A percentile compares a stretch with the other conserved stretches of the same genome.
Evolutionary conservation across 345 rosid genomes (phyloP).

Genomic region (Toxicodendron radicans): DNA sequence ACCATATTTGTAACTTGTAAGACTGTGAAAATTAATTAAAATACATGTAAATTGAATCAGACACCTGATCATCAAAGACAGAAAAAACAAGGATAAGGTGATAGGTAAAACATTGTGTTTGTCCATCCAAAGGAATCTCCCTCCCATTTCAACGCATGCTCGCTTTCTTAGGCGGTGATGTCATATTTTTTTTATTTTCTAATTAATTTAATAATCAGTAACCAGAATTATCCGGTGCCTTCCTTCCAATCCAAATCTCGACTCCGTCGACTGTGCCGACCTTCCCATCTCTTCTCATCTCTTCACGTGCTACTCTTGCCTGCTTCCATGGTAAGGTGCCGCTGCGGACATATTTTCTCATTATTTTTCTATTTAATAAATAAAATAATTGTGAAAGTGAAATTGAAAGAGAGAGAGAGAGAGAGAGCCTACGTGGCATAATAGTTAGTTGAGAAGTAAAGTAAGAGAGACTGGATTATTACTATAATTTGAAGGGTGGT

Average conservation of each 20-base stretch:
- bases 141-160: conserved; percentile 21
- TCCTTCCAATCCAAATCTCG: conserved; percentile 20
- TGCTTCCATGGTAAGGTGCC: conserved; percentile 27
- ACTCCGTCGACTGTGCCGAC: conserved; percentile 31
- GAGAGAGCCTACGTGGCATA: conserved; percentile 14
- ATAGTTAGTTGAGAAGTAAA: conserved; percentile 29
- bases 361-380: neutral
- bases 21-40: too few species aligned
- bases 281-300: conserved; percentile 20
- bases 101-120: too few species aligned
- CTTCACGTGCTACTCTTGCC: conserved; percentile 48
- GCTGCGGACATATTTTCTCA: conserved; percentile 18
- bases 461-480: conserved; percentile 17
- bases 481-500: conserved; percentile 23
- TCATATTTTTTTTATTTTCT: too few species aligned
- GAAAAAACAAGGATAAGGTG: conserved; percentile 35
- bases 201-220: too few species aligned
- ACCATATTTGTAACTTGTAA: too few species aligned
- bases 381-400: too few species aligned
- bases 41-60: too few species aligned
- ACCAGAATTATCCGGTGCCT: neutral
- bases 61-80: too few species aligned
- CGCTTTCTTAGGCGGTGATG: neutral
- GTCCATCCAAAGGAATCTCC: conserved; percentile 31
- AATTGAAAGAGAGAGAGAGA: too few species aligned